Evolutionary conservation across 1,284 basidiomycete genomes (phyloP).

Genomic region (Kwoniella shivajii): DNA sequence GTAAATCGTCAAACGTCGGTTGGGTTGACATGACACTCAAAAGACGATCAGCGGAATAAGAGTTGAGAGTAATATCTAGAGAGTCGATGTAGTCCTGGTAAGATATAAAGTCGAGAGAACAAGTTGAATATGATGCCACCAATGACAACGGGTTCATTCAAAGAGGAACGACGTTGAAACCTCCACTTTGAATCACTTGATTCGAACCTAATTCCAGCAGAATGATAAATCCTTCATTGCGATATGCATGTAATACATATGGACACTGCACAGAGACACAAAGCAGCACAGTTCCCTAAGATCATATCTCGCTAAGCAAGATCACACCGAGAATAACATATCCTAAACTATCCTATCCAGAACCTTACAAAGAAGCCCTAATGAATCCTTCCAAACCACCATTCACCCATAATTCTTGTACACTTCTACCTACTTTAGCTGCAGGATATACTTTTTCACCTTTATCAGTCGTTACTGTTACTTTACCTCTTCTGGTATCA

Average conservation of each 20-base stretch:
- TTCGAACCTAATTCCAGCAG: no score
- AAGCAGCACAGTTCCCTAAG: no score
- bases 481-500: conserved; percentile 68
- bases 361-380: conserved; percentile 54
- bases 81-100: neutral
- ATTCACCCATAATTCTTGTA: conserved; percentile 76
- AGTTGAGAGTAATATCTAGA: no score
- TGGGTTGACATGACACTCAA: neutral
- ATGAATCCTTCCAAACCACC: conserved; percentile 60
- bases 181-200: neutral
- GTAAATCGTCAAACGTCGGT: conserved; percentile 22
- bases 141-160: neutral
- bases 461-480: conserved; percentile 59
- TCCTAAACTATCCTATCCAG: no score
- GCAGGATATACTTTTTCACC: conserved; percentile 66
- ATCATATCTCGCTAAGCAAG: no score
- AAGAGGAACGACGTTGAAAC: no score
- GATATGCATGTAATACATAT: no score
- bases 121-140: neutral
- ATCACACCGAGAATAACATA: no score
- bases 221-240: no score
- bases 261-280: no score
- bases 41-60: no score
- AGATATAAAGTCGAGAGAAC: neutral
- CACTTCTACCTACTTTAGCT: conserved; percentile 79